Conservation (phyloP, 208 protist species). For the Paratrypanosoma confusum region DNA sequence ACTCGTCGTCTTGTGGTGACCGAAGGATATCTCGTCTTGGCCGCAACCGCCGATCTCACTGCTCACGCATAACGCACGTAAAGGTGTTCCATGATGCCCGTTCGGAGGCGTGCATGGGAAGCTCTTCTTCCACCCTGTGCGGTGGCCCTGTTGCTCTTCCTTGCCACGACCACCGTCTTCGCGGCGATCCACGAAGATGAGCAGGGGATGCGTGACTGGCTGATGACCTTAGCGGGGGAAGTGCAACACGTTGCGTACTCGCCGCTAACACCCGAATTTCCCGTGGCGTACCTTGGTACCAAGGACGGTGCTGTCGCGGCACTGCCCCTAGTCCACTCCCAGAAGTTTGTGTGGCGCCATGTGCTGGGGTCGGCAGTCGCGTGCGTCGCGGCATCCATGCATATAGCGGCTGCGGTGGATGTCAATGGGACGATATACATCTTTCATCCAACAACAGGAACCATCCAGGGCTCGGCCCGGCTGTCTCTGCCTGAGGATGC, state of each 20-base stretch:
- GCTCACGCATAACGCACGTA: too few species aligned
- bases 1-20: too few species aligned
- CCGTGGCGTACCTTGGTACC: slow-evolving; percentile 38
- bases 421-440: slow-evolving; percentile 27
- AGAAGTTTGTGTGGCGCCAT: slow-evolving; percentile 52
- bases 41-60: too few species aligned
- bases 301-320: slow-evolving; percentile 62
- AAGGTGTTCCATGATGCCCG: too few species aligned
- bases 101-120: too few species aligned
- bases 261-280: slow-evolving; percentile 13
- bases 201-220: slow-evolving; percentile 72
- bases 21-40: too few species aligned
- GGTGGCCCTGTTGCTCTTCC: too few species aligned
- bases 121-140: too few species aligned
- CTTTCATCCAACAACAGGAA: slow-evolving; percentile 34
- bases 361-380: slow-evolving; percentile 29
- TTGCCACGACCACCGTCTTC: slow-evolving; percentile 7
- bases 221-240: slow-evolving; percentile 59
- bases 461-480: slow-evolving; percentile 41
- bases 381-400: slow-evolving; percentile 27
- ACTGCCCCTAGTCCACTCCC: slow-evolving; percentile 13
- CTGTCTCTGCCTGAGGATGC: slow-evolving; percentile 15
- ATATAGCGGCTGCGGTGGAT: slow-evolving; percentile 33
- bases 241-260: slow-evolving; percentile 52
- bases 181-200: slow-evolving; percentile 81